These are phyloP conservation scores for Allium sativum DNA, from an alignment of 106 monocot genomes.

Conservation along the genomic window DNA sequence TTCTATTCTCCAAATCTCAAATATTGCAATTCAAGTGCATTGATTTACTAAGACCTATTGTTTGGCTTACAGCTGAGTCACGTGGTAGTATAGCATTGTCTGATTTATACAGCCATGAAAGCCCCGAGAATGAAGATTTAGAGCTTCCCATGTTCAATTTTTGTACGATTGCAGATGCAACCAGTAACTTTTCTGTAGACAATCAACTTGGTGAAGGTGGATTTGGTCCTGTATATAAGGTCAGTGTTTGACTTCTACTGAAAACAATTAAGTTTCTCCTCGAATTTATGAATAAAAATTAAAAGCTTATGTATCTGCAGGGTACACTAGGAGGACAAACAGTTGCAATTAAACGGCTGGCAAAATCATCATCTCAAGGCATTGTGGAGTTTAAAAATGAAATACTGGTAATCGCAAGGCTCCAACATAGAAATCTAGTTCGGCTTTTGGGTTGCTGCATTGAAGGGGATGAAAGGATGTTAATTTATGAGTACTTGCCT, in stretches of 20 bases:
- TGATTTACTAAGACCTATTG: not conserved
- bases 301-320: not conserved
- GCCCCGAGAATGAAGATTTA: not conserved
- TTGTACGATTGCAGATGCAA: constrained; percentile 9
- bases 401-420: constrained; percentile 11
- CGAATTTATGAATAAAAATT: not conserved
- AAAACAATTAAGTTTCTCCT: not conserved
- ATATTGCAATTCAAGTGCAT: not conserved
- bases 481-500: constrained; percentile 14
- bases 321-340: constrained; percentile 5
- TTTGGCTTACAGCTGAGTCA: not conserved
- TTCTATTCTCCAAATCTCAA: not conserved
- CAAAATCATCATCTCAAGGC: constrained; percentile 12
- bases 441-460: constrained; percentile 11
- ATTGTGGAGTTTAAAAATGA: constrained; percentile 13
- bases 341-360: constrained; percentile 12
- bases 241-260: not conserved
- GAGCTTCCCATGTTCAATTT: constrained; percentile 5
- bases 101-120: not conserved
- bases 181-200: constrained; percentile 9
- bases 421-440: constrained; percentile 15
- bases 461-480: constrained; percentile 14
- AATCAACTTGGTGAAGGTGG: constrained; percentile 29
- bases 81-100: not conserved
- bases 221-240: constrained; percentile 30